These are phyloP conservation scores for Syzygium aromaticum DNA, from an alignment of 345 rosid genomes.

Conservation along the genomic window DNA sequence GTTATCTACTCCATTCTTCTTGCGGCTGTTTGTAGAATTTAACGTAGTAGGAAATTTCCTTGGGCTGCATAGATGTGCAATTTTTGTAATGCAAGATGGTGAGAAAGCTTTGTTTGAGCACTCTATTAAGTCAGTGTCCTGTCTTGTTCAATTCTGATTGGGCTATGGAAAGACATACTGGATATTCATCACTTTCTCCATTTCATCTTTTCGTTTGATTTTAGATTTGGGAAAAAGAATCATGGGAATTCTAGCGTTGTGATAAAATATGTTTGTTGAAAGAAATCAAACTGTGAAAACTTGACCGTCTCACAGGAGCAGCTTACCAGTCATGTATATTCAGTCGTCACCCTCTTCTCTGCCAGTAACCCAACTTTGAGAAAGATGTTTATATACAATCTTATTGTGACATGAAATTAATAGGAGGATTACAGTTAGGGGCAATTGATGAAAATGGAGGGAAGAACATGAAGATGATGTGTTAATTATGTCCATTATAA, in stretches of 20 bases:
- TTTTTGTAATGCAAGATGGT: constrained; percentile 4
- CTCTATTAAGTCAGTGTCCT: not conserved
- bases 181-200: not conserved
- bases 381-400: not conserved
- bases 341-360: not conserved
- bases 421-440: not conserved
- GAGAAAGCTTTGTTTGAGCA: not conserved
- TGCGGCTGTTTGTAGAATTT: constrained; percentile 2
- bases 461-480: not conserved
- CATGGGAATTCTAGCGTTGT: not conserved
- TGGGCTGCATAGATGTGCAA: constrained; percentile 12
- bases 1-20: not conserved
- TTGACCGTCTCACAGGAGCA: not conserved
- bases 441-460: not conserved
- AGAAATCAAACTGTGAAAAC: not conserved
- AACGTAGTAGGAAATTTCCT: constrained; percentile 6
- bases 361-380: not conserved
- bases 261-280: not conserved
- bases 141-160: not conserved
- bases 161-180: not conserved
- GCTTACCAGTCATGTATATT: not conserved
- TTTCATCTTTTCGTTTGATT: not conserved
- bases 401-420: not conserved
- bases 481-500: not conserved
- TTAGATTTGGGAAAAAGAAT: not conserved